These are phyloP conservation scores for Hyphopichia fennica DNA, from an alignment of 1,139 yeast species.

Conservation along the genomic window DNA sequence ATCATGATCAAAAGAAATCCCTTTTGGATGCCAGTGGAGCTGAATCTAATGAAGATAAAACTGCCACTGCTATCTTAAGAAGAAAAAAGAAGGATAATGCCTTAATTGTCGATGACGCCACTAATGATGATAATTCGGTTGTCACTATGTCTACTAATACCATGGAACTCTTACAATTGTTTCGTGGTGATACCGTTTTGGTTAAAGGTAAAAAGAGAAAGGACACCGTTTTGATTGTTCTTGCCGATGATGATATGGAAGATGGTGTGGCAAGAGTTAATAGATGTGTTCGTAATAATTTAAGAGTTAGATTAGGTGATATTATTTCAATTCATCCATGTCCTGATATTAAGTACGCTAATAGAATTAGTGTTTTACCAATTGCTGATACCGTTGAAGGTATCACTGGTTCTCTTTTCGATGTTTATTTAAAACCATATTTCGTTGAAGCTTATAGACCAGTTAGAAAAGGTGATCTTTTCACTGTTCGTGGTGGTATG, in stretches of 20 bases:
- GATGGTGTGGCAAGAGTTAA: slow-evolving; percentile 94
- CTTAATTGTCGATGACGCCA: slow-evolving; percentile 93
- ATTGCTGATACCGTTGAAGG: slow-evolving; percentile 99
- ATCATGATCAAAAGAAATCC: slow-evolving; percentile 30
- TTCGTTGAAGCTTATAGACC: slow-evolving; percentile 99
- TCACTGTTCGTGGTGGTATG: slow-evolving; percentile 97
- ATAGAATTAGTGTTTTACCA: slow-evolving; percentile 92
- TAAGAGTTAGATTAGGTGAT: slow-evolving; percentile 93
- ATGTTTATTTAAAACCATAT: slow-evolving; percentile 94
- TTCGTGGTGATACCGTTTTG: slow-evolving; percentile 96
- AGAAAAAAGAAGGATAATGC: slow-evolving; percentile 97
- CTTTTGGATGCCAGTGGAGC: slow-evolving; percentile 49
- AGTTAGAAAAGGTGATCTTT: slow-evolving; percentile 95
- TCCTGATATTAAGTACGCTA: slow-evolving; percentile 95
- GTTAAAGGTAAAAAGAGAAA: slow-evolving; percentile 98
- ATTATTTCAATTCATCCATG: slow-evolving; percentile 90
- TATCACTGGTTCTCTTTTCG: slow-evolving; percentile 94
- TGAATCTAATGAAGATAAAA: slow-evolving; percentile 64
- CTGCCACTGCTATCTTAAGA: slow-evolving; percentile 96
- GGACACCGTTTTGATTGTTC: slow-evolving; percentile 95
- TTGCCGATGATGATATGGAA: slow-evolving; percentile 95
- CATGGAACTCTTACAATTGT: slow-evolving; percentile 91
- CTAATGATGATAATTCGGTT: slow-evolving; percentile 95
- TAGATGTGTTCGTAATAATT: slow-evolving; percentile 93
- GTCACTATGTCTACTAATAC: slow-evolving; percentile 93